These are phyloP conservation scores for Sclerotiophoma versabilis DNA, from an alignment of 2,329 filamentous ascomycete genomes.

Conservation along the genomic window DNA sequence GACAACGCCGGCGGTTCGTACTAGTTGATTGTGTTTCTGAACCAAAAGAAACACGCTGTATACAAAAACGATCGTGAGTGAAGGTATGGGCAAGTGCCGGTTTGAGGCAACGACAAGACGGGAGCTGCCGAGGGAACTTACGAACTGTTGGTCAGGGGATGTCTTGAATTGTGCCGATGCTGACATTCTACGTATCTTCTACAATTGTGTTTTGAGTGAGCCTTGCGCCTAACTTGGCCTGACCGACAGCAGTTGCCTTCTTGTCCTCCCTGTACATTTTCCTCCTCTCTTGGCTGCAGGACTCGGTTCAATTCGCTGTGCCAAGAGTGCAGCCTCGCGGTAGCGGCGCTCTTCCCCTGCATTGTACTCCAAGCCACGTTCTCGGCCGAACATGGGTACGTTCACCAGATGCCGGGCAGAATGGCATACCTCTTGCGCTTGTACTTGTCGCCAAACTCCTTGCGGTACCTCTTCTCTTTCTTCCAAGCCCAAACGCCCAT, in stretches of 20 bases:
- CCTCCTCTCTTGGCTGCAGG: background rate
- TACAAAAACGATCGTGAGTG: background rate
- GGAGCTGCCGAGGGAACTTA: background rate
- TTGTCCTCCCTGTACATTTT: background rate
- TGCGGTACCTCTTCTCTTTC: conserved; percentile 90
- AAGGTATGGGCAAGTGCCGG: background rate
- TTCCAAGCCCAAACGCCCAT: conserved; percentile 90
- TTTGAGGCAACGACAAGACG: background rate
- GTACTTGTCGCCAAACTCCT: conserved; percentile 91
- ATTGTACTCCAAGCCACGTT: conserved; percentile 7
- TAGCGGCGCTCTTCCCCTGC: background rate
- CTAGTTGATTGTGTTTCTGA: background rate
- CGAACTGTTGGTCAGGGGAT: conserved; percentile 4
- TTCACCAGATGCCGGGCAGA: conserved; percentile 76
- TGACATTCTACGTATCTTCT: conserved; percentile 5
- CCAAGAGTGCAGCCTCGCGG: conserved; percentile 3
- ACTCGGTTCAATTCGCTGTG: background rate
- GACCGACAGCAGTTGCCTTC: conserved; percentile 2
- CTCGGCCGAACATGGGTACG: background rate
- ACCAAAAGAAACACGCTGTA: background rate
- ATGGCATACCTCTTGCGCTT: conserved; percentile 91
- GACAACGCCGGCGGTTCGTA: conserved; percentile 4
- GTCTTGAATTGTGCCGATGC: background rate
- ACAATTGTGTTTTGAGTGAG: background rate
- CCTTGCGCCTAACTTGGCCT: conserved; percentile 2